Evolutionary conservation across 164 flowering plant genomes (phyloP), one percentile per base, ranked within the genome.

Genomic region (Platanus orientalis): DNA sequence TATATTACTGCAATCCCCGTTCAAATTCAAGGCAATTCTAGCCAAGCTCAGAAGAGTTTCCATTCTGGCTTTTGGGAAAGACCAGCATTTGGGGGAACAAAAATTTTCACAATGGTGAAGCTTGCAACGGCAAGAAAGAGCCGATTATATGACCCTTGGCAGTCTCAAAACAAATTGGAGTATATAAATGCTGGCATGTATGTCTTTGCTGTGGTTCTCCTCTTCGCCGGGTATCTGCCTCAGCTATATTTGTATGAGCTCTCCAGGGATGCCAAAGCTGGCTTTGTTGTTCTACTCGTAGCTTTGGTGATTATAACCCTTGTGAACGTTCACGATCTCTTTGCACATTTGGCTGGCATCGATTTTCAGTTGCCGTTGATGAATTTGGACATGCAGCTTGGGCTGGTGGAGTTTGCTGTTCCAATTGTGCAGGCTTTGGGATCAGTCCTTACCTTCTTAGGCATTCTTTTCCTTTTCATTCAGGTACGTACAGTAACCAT

Each of bases 121-220:
- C 81, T 94, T 6, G 96, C 93, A 7, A 64, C 96, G 55, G 92
- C 95, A 10, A 64, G 97, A 23, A 96, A 94, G 61, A 69, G 63
- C 73, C 76, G 97, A 54, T 54, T 73, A 72, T 94, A 94, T 78
- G 98, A 95, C 1, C 76, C 90, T 0, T 54, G 91, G 40, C 70
- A 67, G 54, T 29, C 65, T 0, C 64, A 88, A 21, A 78, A 80
- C 68, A 64, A 86, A 27, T 75, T 73, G 23, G 98, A 90, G 77
- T 90, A 89, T 79, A 78, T 81, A 13, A 90, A 87, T 74, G 94
- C 98, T 0, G 96, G 91, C 14, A 65, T 93, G 6, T 89, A 90
- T 66, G 62, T 89, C 7, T 82, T 90, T 59, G 81, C 89, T 5
- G 63, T 88, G 32, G 57, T 93, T 3, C 64, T 90, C 19, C 74